Evolutionary conservation across 208 protist genomes (phyloP), one percentile per base, ranked within the genome.

Genomic region (Kentomonas sorsogonicus): DNA sequence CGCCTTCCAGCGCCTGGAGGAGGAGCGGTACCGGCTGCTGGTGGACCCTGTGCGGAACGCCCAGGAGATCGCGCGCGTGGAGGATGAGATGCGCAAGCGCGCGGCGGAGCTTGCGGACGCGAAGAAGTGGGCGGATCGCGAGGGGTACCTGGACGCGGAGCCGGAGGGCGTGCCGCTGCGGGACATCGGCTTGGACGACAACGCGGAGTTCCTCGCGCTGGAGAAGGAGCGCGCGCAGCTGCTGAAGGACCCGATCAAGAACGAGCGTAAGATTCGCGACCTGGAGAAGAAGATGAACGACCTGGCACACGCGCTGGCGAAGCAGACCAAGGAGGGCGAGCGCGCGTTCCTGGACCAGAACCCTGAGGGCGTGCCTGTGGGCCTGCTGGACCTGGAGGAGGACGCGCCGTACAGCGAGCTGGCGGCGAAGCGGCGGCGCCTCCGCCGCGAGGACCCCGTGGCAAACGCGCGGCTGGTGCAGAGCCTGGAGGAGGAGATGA

Each of bases 401-500:
- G 63, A 75, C 47, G 20, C 1, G 18, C 52, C 34, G 23, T 75
- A 66, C 38, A n/a, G 16, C 9, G 23, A 39, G 16, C 50, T 66
- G 36, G 62, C 56, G 27, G 51, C 55, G 38, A 10, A 59, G 36
- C 16, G 41, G 40, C 26, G 62, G 33, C 40, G 65, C 41, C 56
- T 16, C 16, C 43, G 5, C 36, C 5, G 5, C 7, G 45, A 53
- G 44, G 77, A 83, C 53, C 72, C 71, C 5, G 60, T 55, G 9
- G 50, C 60, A 40, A 82, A 87, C 56, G 69, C 63, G 1, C 67
- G 60, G 52, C 47, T 69, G 43, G 83, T 87, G 53, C 71, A 82
- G 59, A 73, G 78, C 16, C 44, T 89, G 31, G 72, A 87, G 58
- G 69, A 71, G 15, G 59, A 69, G 58, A 80, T 93, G 69, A 83